Evolutionary conservation across 352 stramenopile genomes (phyloP).

Genomic region (Globisporangium mamillatum): DNA sequence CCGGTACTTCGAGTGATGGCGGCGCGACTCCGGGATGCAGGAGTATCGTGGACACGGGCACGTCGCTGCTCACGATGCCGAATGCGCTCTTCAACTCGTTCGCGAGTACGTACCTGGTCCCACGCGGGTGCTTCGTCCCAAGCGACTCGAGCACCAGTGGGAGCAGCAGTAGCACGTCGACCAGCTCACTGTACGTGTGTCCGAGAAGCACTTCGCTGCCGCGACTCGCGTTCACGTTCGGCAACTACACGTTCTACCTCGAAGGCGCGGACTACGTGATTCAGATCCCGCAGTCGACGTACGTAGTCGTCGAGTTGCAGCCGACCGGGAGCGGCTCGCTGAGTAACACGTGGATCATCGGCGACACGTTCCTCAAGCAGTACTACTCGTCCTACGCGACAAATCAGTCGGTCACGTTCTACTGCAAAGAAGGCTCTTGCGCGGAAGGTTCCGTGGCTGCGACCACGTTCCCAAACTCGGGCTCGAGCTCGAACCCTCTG

Average conservation of each 20-base stretch:
- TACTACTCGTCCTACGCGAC: slow-evolving; percentile 76
- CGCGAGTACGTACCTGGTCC: slow-evolving; percentile 8
- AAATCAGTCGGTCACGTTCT: slow-evolving; percentile 60
- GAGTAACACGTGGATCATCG: slow-evolving; percentile 71
- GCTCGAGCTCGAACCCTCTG: not conserved
- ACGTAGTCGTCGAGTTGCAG: slow-evolving; percentile 43
- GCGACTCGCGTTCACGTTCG: slow-evolving; percentile 50
- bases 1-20: not conserved
- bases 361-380: slow-evolving; percentile 72
- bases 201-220: slow-evolving; percentile 41
- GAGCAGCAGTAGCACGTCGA: not conserved
- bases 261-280: slow-evolving; percentile 55
- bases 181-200: slow-evolving; percentile 54
- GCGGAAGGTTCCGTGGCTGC: not conserved
- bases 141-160: not conserved
- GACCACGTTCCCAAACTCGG: slow-evolving; percentile 8
- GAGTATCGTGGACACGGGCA: slow-evolving; percentile 66
- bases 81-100: slow-evolving; percentile 27
- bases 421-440: slow-evolving; percentile 28
- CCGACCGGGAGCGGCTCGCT: slow-evolving; percentile 16
- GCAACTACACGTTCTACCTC: slow-evolving; percentile 56
- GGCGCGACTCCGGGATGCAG: slow-evolving; percentile 20
- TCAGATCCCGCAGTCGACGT: slow-evolving; percentile 24
- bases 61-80: slow-evolving; percentile 59
- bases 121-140: slow-evolving; percentile 11